Conservation (phyloP, 176 grass and related monocot species). For the Avena insularis region DNA sequence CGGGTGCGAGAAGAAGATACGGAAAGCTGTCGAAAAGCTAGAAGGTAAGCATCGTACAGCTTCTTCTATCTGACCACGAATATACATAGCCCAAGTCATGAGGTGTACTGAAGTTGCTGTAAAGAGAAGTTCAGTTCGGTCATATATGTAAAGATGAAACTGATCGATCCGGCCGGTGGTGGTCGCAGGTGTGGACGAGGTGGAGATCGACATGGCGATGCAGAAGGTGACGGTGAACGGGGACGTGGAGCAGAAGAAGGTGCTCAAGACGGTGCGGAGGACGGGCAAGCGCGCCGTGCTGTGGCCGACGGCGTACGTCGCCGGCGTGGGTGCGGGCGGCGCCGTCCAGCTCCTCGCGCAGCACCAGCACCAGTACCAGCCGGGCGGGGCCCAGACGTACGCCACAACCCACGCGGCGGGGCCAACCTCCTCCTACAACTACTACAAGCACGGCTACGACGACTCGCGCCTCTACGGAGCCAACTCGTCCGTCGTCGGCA, state of each 20-base stretch:
- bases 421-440: conserved; percentile 79
- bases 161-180: background rate
- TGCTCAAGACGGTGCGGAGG: conserved; percentile 79
- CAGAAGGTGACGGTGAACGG: conserved; percentile 94
- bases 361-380: conserved; percentile 47
- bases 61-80: background rate
- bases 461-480: conserved; percentile 64
- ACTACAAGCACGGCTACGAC: conserved; percentile 90
- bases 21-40: conserved; percentile 70
- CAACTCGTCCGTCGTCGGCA: conserved; percentile 52
- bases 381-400: conserved; percentile 40
- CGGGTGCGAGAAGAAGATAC: conserved; percentile 85
- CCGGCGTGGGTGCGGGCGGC: background rate
- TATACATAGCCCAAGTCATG: too few relatives aligned
- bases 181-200: conserved; percentile 56
- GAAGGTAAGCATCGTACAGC: conserved; percentile 39
- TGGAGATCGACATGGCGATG: conserved; percentile 87
- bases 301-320: conserved; percentile 68
- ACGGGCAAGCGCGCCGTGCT: conserved; percentile 83
- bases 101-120: too few relatives aligned
- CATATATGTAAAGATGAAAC: too few relatives aligned
- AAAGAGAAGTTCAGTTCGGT: too few relatives aligned
- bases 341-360: conserved; percentile 38
- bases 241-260: conserved; percentile 84
- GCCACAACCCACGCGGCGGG: conserved; percentile 16